Conservation (phyloP, 2,329 filamentous ascomycete species). For the Arthroderma sp. region DNA sequence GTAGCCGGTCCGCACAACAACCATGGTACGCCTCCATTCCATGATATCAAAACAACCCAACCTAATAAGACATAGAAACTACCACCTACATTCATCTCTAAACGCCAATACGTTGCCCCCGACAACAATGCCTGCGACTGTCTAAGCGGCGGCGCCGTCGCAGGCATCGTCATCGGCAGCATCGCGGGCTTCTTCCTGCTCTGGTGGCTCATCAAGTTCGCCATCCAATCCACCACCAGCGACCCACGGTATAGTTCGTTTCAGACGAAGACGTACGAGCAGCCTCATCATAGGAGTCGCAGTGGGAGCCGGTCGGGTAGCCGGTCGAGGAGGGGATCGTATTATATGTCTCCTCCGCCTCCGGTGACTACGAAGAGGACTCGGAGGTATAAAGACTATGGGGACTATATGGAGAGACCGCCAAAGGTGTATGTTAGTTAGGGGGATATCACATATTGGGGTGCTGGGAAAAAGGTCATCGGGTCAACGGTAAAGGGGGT, state of each 20-base stretch:
- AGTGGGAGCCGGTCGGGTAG: not conserved
- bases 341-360: not conserved
- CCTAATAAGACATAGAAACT: conserved; percentile 14
- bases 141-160: conserved; percentile 28
- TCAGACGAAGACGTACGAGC: conserved; percentile 11
- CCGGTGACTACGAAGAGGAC: not conserved
- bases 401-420: not conserved
- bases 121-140: conserved; percentile 16
- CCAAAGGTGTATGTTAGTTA: not conserved
- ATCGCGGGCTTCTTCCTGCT: conserved; percentile 28
- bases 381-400: not conserved
- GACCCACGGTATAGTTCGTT: conserved; percentile 17
- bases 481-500: too few relatives aligned
- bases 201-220: conserved; percentile 27
- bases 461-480: too few relatives aligned
- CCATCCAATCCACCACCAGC: conserved; percentile 17
- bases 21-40: too few relatives aligned
- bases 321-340: not conserved
- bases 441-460: not conserved
- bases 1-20: too few relatives aligned
- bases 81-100: not conserved
- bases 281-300: conserved; percentile 16
- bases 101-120: conserved; percentile 14
- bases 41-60: too few relatives aligned
- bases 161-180: conserved; percentile 31